phyloP scores from a whole-genome alignment of 371 early-diverging fungal genomes.

The Furculomyces boomerangus region DNA sequence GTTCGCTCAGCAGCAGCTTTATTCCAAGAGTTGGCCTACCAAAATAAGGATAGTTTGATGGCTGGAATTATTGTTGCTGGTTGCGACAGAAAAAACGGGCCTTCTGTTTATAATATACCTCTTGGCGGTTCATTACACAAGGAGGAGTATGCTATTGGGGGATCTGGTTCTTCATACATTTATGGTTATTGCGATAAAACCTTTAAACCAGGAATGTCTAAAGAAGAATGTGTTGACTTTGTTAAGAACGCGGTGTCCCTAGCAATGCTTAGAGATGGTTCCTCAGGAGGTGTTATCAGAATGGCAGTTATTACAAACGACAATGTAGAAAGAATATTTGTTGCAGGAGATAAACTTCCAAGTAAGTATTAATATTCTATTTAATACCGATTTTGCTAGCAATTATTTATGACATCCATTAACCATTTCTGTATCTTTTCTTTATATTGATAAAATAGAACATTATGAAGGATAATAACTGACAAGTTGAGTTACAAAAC shows the following conservation, averaged over 20 bases:
- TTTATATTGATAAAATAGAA: no score
- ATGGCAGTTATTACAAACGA: constrained; percentile 87
- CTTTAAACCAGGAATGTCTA: constrained; percentile 70
- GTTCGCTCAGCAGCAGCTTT: constrained; percentile 84
- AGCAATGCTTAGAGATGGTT: constrained; percentile 96
- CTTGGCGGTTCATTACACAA: constrained; percentile 90
- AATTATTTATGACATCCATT: no score
- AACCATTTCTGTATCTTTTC: no score
- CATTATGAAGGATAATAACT: not conserved
- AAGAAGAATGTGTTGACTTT: constrained; percentile 86
- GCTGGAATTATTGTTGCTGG: constrained; percentile 99
- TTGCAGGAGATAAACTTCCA: constrained; percentile 78
- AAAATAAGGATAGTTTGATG: constrained; percentile 72
- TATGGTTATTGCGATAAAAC: constrained; percentile 95
- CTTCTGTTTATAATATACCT: constrained; percentile 82
- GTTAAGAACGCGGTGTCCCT: constrained; percentile 86
- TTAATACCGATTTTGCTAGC: not conserved
- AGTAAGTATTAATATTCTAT: not conserved
- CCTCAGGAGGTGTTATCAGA: constrained; percentile 97
- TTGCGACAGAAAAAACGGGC: constrained; percentile 88
- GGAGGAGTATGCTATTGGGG: constrained; percentile 92
- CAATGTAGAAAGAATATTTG: constrained; percentile 78
- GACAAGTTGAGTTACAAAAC: not conserved
- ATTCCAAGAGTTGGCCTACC: constrained; percentile 89
- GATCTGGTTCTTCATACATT: constrained; percentile 94